phyloP scores from a whole-genome alignment of 140 eudicot species.

The Bidens hawaiensis region DNA sequence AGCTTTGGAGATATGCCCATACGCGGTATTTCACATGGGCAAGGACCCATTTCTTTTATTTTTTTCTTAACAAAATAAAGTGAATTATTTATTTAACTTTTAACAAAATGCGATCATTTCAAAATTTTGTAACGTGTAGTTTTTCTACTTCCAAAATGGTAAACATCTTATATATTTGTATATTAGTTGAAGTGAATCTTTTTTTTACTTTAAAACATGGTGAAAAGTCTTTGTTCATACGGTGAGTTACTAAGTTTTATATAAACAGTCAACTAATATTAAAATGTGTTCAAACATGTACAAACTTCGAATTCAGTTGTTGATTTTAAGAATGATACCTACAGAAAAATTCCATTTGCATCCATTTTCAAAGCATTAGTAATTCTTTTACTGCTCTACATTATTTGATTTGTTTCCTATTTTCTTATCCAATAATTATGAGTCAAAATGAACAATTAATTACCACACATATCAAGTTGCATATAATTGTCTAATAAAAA shows the following conservation, averaged over 20 bases:
- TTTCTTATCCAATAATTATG: not conserved
- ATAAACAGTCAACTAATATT: not conserved
- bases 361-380: constrained; percentile 9
- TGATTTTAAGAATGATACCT: constrained; percentile 2
- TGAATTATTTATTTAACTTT: not conserved
- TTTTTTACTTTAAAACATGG: no score
- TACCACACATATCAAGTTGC: not conserved
- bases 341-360: constrained; percentile 22
- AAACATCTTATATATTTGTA: no score
- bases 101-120: not conserved
- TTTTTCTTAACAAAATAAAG: not conserved
- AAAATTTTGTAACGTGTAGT: not conserved
- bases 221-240: no score
- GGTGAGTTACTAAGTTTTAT: no score
- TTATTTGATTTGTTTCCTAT: not conserved
- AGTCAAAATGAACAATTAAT: no score
- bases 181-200: no score
- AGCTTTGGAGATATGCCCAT: constrained; percentile 6
- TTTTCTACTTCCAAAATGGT: no score
- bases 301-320: not conserved
- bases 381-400: constrained; percentile 13
- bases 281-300: not conserved
- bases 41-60: constrained; percentile 23
- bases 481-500: not conserved
- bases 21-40: constrained; percentile 29